Base-by-base conservation (phyloP, 345 rosid species). In the Populus euphratica region DNA sequence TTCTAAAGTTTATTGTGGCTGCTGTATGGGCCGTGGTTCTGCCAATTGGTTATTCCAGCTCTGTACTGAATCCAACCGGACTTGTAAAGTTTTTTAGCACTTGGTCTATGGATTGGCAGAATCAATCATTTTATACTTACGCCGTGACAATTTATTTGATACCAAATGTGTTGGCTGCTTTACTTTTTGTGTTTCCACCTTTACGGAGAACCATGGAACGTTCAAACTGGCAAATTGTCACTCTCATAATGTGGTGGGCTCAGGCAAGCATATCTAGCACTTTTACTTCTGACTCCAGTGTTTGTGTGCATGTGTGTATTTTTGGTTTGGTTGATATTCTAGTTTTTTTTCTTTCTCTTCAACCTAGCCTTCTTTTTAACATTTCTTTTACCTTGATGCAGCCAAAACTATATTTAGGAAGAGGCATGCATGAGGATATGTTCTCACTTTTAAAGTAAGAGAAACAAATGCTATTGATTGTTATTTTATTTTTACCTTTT, bases 171-270 rank as follows among this genome's bases (percentile, higher is more conserved):
- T 74, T 96, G 78, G 93, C 97, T 78, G 90, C 91, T 76, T 31
- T 88, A 39, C 38, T 96, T 69, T 96, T 94, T 87, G 81, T 91
- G 61, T 83, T 90, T 86, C 99, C 97, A 73, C 88, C 87, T 78
- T 43, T 92, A 56, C 89, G 97, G 84, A 89, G 90, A 81, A 74
- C 76, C 41, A 91, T 94, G 95, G 99, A 96, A 88, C 89, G 87
- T 61, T 96, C 99, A 68, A 96, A 94, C 80, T 86, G 83, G 88
- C 84, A 85, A 73, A 89, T 93, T 72, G 59, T 91, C 72, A 96
- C 95, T 75, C 73, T 94, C 69, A 69, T 92, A 70, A 89, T 94
- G 94, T 96, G 99, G 99, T 96, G 99, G 98, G 91, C 99, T 75
- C 99, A 93, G 94, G 99, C 81, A 90, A 87, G 91, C 79, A 79